These are phyloP conservation scores for Acanthamoeba royreba DNA, from an alignment of 208 protist genomes.

Conservation along the genomic window DNA sequence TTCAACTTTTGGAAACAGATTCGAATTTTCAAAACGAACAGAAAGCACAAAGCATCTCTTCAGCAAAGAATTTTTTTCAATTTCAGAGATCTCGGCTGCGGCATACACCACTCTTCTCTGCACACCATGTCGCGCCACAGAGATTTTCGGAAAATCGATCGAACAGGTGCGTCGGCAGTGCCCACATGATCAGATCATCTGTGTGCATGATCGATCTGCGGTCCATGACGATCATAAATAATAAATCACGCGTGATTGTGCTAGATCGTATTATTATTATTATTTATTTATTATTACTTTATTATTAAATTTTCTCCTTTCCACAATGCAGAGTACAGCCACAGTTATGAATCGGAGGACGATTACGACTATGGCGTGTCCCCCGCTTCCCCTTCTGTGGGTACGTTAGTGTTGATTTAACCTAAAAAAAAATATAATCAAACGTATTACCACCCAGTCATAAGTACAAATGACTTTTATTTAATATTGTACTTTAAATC, in stretches of 20 bases:
- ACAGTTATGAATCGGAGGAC: slow-evolving; percentile 6
- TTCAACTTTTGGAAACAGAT: too few relatives aligned
- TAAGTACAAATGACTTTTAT: too few relatives aligned
- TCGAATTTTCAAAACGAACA: too few relatives aligned
- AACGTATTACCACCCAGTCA: too few relatives aligned
- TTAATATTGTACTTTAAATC: not conserved
- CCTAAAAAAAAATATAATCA: too few relatives aligned
- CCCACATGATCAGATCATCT: too few relatives aligned
- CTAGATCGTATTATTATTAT: not conserved
- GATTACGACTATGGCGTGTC: slow-evolving; percentile 32
- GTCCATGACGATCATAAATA: too few relatives aligned
- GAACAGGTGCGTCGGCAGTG: not conserved
- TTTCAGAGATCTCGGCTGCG: not conserved
- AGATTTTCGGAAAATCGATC: not conserved
- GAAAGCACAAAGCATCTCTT: too few relatives aligned
- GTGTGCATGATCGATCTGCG: too few relatives aligned
- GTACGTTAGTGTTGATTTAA: too few relatives aligned
- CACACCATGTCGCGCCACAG: slow-evolving; percentile 23
- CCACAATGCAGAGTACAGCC: not conserved
- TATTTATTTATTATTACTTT: not conserved
- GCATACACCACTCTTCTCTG: not conserved
- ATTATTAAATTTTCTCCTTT: not conserved
- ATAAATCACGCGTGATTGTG: too few relatives aligned
- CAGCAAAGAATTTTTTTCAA: not conserved
- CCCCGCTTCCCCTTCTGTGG: not conserved